Evolutionary conservation across 1,284 basidiomycete genomes (phyloP), one percentile per base, ranked within the genome.

Genomic region (Termitomyces sp.): DNA sequence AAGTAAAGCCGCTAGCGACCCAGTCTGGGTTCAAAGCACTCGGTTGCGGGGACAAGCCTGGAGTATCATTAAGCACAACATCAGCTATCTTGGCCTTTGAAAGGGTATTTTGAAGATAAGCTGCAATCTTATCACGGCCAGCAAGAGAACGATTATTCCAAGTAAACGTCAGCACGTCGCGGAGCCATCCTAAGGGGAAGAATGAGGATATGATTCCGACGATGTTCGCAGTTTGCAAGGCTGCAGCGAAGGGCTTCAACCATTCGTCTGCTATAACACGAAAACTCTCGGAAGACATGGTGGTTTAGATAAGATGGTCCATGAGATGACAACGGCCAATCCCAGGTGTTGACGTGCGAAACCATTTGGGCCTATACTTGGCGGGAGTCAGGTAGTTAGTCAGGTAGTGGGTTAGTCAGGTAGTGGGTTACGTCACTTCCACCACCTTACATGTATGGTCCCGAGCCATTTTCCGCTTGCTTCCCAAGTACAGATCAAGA

Each of bases 1-100:
- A 79, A 0, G 63, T 68, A 63, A 79, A 74, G 2, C 69, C 71
- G 12, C 67, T 62, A 17, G 67, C 63, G 2, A 76, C 66, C 24
- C 67, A 66, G 2, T 64, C 47, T 1, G 58, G 56, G 7, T 63
- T 60, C 1, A 68, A 51, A 19, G 54, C 55, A 12, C 63, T 64
- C 17, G 52, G 62, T 31, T 64, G 52, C 0, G 73, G 71, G 1
- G 56, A 49, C 26, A 73, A 58, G 31, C 63, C 54, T 24, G 58
- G 33, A 2, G 62, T 55, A 3, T 65, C 59, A 47, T 72, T 69
- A 19, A 77, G 61, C 33, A 61, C 54, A 41, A 75, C 50, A 43
- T 67, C 58, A 12, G 62, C 60, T 12, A 74, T 55, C 13, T 62
- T 52, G 6, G 65, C 63, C 6, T 49, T 15, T 6, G 59, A 38